Percentiles rank a stretch among this genome's conserved stretches.
Evolutionary conservation across 2,329 filamentous ascomycete species (phyloP).

Genomic region (Aspergillus unguis): DNA sequence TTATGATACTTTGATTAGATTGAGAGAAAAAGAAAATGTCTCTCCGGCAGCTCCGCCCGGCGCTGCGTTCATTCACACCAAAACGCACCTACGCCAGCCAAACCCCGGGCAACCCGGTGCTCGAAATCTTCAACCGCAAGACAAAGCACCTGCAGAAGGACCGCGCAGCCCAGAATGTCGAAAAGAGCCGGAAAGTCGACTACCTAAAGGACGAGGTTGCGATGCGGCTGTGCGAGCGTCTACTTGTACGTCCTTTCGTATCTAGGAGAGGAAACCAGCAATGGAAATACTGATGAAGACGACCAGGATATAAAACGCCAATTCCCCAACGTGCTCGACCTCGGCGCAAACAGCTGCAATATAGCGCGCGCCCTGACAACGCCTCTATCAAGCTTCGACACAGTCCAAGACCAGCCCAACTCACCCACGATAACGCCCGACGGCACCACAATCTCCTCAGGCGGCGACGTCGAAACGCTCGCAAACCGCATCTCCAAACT

Average conservation of each 20-base stretch:
- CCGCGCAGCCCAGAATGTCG: constrained; percentile 67
- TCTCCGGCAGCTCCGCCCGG: constrained; percentile 15
- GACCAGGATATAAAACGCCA: constrained; percentile 82
- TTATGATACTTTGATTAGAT: no score
- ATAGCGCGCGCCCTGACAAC: constrained; percentile 75
- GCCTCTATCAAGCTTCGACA: constrained; percentile 50
- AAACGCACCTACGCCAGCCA: constrained; percentile 69
- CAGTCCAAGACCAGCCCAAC: neutral
- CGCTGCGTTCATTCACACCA: neutral
- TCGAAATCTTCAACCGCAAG: constrained; percentile 86
- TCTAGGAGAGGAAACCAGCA: neutral
- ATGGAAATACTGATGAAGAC: constrained; percentile 13
- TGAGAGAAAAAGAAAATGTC: constrained; percentile 5
- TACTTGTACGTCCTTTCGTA: constrained; percentile 59
- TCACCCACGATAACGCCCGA: neutral
- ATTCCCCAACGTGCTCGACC: constrained; percentile 80
- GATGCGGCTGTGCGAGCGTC: constrained; percentile 73
- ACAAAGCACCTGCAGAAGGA: constrained; percentile 92
- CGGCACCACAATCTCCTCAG: neutral
- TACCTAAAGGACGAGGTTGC: constrained; percentile 94
- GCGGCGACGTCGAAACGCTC: constrained; percentile 55
- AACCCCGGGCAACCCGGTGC: constrained; percentile 69
- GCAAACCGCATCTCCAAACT: constrained; percentile 69
- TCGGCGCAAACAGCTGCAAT: constrained; percentile 94
- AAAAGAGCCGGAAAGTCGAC: constrained; percentile 75